Evolutionary conservation across 306 rosid species (phyloP).

Genomic region (Cyamopsis tetragonoloba): DNA sequence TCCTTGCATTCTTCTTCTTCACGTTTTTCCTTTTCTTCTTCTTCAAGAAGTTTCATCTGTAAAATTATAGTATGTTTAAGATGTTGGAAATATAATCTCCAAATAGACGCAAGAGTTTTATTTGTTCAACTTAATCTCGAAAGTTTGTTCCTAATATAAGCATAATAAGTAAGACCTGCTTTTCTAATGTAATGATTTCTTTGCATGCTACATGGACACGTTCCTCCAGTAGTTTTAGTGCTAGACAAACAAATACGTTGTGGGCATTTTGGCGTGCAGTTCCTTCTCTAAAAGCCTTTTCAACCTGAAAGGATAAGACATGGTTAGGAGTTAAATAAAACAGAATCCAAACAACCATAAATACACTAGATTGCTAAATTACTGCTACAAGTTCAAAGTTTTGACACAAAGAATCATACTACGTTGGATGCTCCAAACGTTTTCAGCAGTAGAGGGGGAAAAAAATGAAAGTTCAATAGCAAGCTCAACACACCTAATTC

Average conservation of each 20-base stretch:
- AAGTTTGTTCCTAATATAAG: no score
- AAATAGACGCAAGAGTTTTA: constrained; percentile 8
- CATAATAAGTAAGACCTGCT: constrained; percentile 67
- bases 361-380: no score
- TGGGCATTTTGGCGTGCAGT: constrained; percentile 99
- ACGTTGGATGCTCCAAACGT: background rate
- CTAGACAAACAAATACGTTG: constrained; percentile 94
- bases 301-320: constrained; percentile 65
- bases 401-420: background rate
- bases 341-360: no score
- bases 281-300: constrained; percentile 98
- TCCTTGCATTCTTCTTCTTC: constrained; percentile 98
- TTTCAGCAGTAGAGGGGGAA: background rate
- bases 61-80: constrained; percentile 25
- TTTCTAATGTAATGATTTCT: constrained; percentile 92
- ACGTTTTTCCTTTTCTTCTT: constrained; percentile 98
- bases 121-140: no score
- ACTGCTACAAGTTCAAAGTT: constrained; percentile 4
- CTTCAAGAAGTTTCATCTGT: constrained; percentile 97
- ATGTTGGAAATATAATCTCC: constrained; percentile 26
- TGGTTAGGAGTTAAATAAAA: constrained; percentile 28
- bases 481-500: background rate
- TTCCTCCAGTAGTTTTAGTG: constrained; percentile 91
- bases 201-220: constrained; percentile 96
- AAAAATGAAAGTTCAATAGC: background rate